A percentile compares a stretch with the other conserved stretches of the same genome.
phyloP scores from a whole-genome alignment of 2,329 filamentous ascomycete genomes.

The Cordyceps militaris region DNA sequence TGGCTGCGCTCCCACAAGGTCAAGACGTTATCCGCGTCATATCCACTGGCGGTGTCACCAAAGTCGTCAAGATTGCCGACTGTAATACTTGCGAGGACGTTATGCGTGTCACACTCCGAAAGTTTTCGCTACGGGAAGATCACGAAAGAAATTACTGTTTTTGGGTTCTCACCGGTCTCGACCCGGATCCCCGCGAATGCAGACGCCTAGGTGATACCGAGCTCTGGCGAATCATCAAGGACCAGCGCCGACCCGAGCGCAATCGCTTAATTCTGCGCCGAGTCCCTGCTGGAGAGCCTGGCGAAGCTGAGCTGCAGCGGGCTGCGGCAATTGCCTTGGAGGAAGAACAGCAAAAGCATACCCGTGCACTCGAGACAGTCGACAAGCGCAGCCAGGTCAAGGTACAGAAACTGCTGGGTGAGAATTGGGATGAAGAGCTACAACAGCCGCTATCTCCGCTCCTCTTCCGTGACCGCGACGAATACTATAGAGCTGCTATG shows the following conservation, averaged over 20 bases:
- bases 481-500: conserved; percentile 54
- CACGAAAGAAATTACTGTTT: conserved; percentile 96
- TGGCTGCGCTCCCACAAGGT: conserved; percentile 76
- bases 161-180: conserved; percentile 80
- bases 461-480: conserved; percentile 62
- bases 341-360: conserved; percentile 69
- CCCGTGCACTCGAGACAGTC: conserved; percentile 51
- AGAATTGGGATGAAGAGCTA: conserved; percentile 72
- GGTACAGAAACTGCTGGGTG: conserved; percentile 81
- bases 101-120: conserved; percentile 79
- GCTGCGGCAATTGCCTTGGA: conserved; percentile 86
- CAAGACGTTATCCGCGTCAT: conserved; percentile 91
- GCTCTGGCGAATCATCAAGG: conserved; percentile 83
- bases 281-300: conserved; percentile 86
- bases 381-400: conserved; percentile 80
- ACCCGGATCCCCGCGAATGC: conserved; percentile 74
- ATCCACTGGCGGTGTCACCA: conserved; percentile 83
- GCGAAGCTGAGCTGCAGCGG: conserved; percentile 75
- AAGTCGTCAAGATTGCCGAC: conserved; percentile 86
- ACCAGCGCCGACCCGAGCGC: conserved; percentile 75
- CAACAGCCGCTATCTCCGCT: conserved; percentile 83
- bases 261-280: conserved; percentile 86
- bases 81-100: conserved; percentile 91
- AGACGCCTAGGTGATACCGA: conserved; percentile 80
- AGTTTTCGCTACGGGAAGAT: conserved; percentile 80